A percentile compares a stretch with the other conserved stretches of the same genome.
phyloP scores from a whole-genome alignment of 176 grass and related monocot genomes.

The Oryza australiensis region DNA sequence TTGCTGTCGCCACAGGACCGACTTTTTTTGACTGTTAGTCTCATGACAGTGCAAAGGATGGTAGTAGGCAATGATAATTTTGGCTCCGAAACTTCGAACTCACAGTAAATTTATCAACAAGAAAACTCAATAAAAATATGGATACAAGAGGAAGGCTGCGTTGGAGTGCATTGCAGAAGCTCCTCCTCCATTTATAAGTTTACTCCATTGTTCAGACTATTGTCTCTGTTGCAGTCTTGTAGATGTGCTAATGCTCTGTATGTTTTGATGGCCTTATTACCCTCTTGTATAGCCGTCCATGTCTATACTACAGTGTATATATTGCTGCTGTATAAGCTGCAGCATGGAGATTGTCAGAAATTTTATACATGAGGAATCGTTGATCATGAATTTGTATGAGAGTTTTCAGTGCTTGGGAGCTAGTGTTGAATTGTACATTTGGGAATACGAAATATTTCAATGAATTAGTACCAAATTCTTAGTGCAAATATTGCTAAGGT shows the following conservation, averaged over 20 bases:
- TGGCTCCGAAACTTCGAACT: neutral
- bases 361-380: neutral
- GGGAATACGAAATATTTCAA: neutral
- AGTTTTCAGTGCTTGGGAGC: neutral
- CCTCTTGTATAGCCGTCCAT: conserved; percentile 15
- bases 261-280: conserved; percentile 34
- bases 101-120: neutral
- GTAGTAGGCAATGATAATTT: conserved; percentile 1
- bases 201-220: neutral
- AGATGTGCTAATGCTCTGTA: conserved; percentile 9
- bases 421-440: neutral
- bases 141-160: neutral
- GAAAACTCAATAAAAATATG: neutral
- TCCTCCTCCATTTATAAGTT: neutral
- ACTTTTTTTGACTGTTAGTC: conserved; percentile 3
- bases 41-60: neutral
- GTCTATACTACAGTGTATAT: conserved; percentile 34
- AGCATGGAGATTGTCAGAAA: conserved; percentile 6
- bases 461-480: neutral
- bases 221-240: conserved; percentile 2
- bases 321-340: conserved; percentile 22
- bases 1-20: neutral
- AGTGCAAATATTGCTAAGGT: neutral
- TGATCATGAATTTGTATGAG: neutral
- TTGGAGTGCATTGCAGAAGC: conserved; percentile 5